Base-by-base conservation (phyloP, 2,329 filamentous ascomycete species). In the Metarhizium humberi region DNA sequence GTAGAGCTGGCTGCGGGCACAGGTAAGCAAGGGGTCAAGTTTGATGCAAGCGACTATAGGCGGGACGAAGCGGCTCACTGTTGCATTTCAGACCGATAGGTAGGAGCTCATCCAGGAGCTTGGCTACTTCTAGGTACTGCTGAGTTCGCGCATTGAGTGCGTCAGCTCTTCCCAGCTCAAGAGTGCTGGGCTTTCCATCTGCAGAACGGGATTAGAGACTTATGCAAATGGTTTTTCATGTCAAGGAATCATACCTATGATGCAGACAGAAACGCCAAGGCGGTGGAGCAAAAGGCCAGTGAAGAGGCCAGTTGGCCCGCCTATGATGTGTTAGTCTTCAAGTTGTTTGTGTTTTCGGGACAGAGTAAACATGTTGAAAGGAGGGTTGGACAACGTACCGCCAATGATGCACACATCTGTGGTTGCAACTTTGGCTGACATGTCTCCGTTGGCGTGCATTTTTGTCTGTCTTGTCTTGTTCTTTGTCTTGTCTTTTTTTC, bases 111-210 rank as follows among this genome's bases (percentile, higher is more conserved):
- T 74, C 67, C 1, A 76, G 62, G 16, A 77, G 67, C 7, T 71
- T 69, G 4, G 71, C 73, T 6, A 76, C 68, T 51, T 77, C 74
- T 2, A 77, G 66, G 36, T 75, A 75, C 48, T 78, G 75, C 45
- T 78, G 75, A 0, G 74, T 77, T 10, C 75, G 68, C 6, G 75
- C 75, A 45, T 77, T 78, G 53, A 78, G 64, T 0, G 75, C 75
- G 61, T 78, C 75, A 42, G 75, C 75, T 20, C 75, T 67, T 2
- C 75, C 75, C 3, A 77, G 60, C 3, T 71, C 64, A 3, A 78
- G 61, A 0, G 71, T 67, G 0, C 63, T 64, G 1, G 67, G 59
- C 58, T 75, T 75, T 48, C 64, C 69, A 45, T 75, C 74, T 76
- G 2, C 25, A 16, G 4, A 2, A 47, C 40, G 38, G 18, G 3